Evolutionary conservation across 1,284 basidiomycete species (phyloP), one percentile per base, ranked within the genome.

Genomic region (Cystobasidium pallidum): DNA sequence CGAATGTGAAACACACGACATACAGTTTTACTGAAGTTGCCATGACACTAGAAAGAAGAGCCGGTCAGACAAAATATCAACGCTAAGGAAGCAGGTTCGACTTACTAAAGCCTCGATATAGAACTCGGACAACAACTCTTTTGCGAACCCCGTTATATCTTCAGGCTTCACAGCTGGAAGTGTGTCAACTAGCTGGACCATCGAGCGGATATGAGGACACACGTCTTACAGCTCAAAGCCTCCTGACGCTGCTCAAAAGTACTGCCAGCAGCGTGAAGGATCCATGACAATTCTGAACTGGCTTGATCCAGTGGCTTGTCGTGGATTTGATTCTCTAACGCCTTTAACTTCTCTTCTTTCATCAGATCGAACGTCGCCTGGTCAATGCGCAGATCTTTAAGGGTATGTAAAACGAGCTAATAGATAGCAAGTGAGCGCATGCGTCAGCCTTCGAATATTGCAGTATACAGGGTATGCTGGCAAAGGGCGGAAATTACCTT

Each of bases 351-450:
- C 21, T 91, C 87, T 81, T 98, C 92, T 79, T 89, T 90, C 80
- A 95, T 87, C 64, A 96, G 86, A 59, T 84, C 86, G 72, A 98
- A 87, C 72, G 94, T 85, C 68, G 89, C 86, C 30, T 86, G 82
- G 76, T 88, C 85, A 41, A 96, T 85, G 76, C 86, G 82, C 70
- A 94, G 84, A 39, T 83, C 83, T 79, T 86, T 88, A 68, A 91
- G 84, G 77, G 87, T 88, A 74, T 89, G 86, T 52, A 97, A 80
- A 70, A 98, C 87, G 74, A 88, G 86, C 77, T 89, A 45, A 28
- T 19, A 45, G 24, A 13, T n/a, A n/a, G n/a, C n/a, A n/a, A n/a
- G n/a, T n/a, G n/a, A n/a, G n/a, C n/a, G n/a, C n/a, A n/a, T n/a
- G n/a, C n/a, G n/a, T n/a, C n/a, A n/a, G n/a, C n/a, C n/a, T n/a